Conservation (phyloP, 176 grass and related monocot genomes). For the Eremochloa ophiuroides region DNA sequence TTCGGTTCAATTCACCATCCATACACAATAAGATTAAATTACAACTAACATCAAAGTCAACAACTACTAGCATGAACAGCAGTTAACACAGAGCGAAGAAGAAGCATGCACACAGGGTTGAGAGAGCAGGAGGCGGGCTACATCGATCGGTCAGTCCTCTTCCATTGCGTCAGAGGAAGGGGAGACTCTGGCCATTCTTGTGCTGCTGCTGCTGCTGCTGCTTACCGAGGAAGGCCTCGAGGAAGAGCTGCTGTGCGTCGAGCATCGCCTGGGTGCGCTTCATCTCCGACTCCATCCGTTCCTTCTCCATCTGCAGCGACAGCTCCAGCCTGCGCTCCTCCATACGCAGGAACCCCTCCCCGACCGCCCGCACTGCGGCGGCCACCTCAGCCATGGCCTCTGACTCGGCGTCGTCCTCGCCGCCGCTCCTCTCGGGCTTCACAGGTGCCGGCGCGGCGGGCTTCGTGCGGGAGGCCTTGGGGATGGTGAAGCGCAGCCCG, state of each 20-base stretch:
- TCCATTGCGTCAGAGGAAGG: constrained; percentile 35
- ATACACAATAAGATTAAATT: constrained; percentile 12
- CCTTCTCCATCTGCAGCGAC: constrained; percentile 77
- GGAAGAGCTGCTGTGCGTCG: constrained; percentile 73
- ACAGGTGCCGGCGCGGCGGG: background rate
- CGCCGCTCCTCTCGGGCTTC: constrained; percentile 22
- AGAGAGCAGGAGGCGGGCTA: background rate
- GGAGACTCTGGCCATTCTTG: constrained; percentile 56
- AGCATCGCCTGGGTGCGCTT: constrained; percentile 92
- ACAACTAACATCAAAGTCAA: constrained; percentile 29
- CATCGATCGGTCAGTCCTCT: constrained; percentile 29
- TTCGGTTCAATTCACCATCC: constrained; percentile 2
- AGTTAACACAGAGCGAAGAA: constrained; percentile 32
- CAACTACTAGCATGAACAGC: background rate
- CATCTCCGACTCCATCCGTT: constrained; percentile 83
- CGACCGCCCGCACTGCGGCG: constrained; percentile 54
- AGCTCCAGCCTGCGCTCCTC: constrained; percentile 93
- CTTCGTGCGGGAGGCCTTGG: constrained; percentile 69
- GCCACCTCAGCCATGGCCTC: constrained; percentile 63
- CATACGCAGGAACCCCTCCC: constrained; percentile 76
- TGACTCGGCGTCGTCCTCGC: constrained; percentile 39
- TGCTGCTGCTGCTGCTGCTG: constrained; percentile 48
- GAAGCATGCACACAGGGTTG: background rate
- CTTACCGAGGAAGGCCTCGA: constrained; percentile 71
- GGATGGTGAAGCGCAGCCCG: constrained; percentile 80